Percentiles rank a stretch among this genome's conserved stretches.
These are phyloP conservation scores for Aspergillus sp. DNA, from an alignment of 2,329 filamentous ascomycete species.

Conservation along the genomic window DNA sequence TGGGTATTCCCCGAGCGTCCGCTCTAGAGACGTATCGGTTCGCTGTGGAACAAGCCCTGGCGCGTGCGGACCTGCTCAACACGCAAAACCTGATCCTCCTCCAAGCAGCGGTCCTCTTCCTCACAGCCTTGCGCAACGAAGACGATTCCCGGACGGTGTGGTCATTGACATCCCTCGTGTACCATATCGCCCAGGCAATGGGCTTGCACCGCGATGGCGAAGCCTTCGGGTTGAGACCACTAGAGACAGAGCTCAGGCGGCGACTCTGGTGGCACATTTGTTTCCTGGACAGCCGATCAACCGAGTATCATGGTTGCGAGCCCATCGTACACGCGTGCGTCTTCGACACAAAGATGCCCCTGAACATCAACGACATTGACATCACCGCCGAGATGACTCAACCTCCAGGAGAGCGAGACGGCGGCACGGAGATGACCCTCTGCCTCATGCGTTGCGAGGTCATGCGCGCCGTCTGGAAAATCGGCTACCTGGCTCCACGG, in stretches of 20 bases:
- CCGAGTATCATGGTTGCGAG: conserved; percentile 53
- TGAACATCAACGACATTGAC: conserved; percentile 57
- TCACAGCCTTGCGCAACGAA: conserved; percentile 49
- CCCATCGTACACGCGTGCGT: conserved; percentile 41
- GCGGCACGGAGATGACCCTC: conserved; percentile 57
- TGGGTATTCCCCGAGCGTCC: conserved; percentile 52
- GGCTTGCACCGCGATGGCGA: conserved; percentile 48
- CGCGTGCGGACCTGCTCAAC: conserved; percentile 62
- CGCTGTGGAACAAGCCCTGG: conserved; percentile 62
- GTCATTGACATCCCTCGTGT: conserved; percentile 35
- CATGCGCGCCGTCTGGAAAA: conserved; percentile 40
- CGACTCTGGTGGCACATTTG: conserved; percentile 55
- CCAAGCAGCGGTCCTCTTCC: conserved; percentile 62
- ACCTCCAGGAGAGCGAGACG: conserved; percentile 49
- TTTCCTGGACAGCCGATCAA: conserved; percentile 49
- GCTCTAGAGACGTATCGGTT: conserved; percentile 60
- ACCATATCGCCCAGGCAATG: conserved; percentile 35
- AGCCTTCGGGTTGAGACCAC: conserved; percentile 46
- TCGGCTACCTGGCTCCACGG: conserved; percentile 34
- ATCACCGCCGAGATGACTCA: conserved; percentile 51
- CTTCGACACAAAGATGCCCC: conserved; percentile 51
- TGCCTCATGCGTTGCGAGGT: conserved; percentile 56
- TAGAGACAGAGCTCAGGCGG: conserved; percentile 54
- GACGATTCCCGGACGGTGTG: conserved; percentile 32
- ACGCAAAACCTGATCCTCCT: conserved; percentile 61